These are phyloP conservation scores for Arabidopsis arenosa DNA, from an alignment of 345 rosid genomes.

Conservation along the genomic window DNA sequence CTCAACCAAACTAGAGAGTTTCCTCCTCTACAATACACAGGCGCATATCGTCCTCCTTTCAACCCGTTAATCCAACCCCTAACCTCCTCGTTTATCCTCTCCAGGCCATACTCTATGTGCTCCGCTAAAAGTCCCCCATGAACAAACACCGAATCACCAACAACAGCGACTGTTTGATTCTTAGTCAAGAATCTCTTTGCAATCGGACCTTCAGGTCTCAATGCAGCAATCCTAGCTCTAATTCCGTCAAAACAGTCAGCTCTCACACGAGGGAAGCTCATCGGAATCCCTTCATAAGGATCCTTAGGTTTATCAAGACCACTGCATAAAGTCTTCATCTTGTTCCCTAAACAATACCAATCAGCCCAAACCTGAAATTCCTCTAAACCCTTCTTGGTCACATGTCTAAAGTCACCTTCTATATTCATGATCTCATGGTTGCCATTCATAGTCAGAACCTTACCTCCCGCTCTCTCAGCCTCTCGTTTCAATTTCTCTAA, in stretches of 20 bases:
- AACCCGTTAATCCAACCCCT: slow-evolving; percentile 75
- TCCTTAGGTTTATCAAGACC: slow-evolving; percentile 62
- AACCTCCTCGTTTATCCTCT: slow-evolving; percentile 83
- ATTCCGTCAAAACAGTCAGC: slow-evolving; percentile 51
- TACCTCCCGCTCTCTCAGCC: slow-evolving; percentile 70
- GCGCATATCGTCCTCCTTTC: slow-evolving; percentile 49
- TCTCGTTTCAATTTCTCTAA: slow-evolving; percentile 78
- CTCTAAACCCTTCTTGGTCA: slow-evolving; percentile 61
- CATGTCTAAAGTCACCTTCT: slow-evolving; percentile 81
- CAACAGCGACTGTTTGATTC: slow-evolving; percentile 75
- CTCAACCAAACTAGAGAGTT: slow-evolving; percentile 87
- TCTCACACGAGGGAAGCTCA: slow-evolving; percentile 53
- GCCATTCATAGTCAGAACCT: slow-evolving; percentile 79
- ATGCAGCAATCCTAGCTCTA: slow-evolving; percentile 83
- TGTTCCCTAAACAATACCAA: slow-evolving; percentile 72
- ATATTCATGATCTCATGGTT: slow-evolving; percentile 97
- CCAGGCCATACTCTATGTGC: slow-evolving; percentile 77
- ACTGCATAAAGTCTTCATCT: slow-evolving; percentile 65
- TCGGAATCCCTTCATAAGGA: slow-evolving; percentile 68
- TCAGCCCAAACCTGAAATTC: slow-evolving; percentile 76
- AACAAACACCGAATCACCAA: slow-evolving; percentile 85
- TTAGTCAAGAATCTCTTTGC: slow-evolving; percentile 64
- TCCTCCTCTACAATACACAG: slow-evolving; percentile 60
- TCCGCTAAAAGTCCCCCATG: slow-evolving; percentile 80
- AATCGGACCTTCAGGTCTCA: slow-evolving; percentile 77